A percentile compares a stretch with the other conserved stretches of the same genome.
phyloP scores from a whole-genome alignment of 352 stramenopile species.

The Phytophthora vignae region DNA sequence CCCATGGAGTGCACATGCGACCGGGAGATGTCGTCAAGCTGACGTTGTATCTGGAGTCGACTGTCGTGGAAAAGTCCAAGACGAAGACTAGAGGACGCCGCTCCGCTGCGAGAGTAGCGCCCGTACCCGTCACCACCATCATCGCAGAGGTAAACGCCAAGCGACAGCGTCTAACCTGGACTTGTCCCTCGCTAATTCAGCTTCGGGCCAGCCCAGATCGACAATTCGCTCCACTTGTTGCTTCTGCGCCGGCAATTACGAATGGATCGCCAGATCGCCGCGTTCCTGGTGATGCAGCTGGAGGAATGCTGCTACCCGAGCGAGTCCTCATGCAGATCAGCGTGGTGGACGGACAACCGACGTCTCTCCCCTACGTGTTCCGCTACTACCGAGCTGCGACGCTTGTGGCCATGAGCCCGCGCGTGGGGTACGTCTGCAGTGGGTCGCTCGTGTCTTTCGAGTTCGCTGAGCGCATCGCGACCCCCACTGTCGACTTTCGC shows the following conservation, averaged over 20 bases:
- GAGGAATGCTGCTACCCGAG: conserved; percentile 55
- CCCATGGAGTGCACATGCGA: conserved; percentile 49
- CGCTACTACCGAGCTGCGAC: conserved; percentile 62
- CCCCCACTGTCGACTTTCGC: conserved; percentile 65
- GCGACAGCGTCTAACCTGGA: conserved; percentile 58
- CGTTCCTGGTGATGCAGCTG: not conserved
- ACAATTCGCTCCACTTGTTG: conserved; percentile 28
- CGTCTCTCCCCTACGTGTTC: conserved; percentile 59
- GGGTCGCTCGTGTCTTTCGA: conserved; percentile 74
- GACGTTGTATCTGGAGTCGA: conserved; percentile 43
- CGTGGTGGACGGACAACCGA: conserved; percentile 58
- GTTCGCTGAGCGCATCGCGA: conserved; percentile 65
- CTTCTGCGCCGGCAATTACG: conserved; percentile 3
- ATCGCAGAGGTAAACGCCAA: conserved; percentile 52
- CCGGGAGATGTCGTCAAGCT: conserved; percentile 55
- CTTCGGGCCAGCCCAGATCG: conserved; percentile 22
- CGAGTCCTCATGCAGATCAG: conserved; percentile 66
- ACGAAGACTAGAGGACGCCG: conserved; percentile 14
- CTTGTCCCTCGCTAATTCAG: conserved; percentile 49
- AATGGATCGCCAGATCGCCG: conserved; percentile 20
- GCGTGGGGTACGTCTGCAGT: conserved; percentile 67
- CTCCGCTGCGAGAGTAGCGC: conserved; percentile 2
- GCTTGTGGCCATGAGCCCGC: conserved; percentile 61
- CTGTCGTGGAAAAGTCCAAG: conserved; percentile 14
- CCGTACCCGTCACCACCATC: conserved; percentile 34